Evolutionary conservation across 2,329 filamentous ascomycete species (phyloP), one percentile per base, ranked within the genome.

Genomic region (Aspergillus jensenii): DNA sequence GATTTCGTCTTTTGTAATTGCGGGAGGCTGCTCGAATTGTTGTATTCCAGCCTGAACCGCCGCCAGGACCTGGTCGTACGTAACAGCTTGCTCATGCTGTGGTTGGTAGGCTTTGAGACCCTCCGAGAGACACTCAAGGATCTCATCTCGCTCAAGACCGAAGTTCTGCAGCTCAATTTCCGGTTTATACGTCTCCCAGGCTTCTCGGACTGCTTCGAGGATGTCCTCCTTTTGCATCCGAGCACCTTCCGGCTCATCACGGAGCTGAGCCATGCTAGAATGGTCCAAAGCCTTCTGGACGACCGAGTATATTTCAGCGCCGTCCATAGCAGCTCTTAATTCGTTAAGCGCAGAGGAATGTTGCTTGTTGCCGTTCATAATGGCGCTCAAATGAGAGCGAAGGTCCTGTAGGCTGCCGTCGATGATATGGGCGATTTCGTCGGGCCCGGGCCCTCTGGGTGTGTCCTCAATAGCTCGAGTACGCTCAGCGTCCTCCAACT

Each of bases 101-200:
- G 79, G 79, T 59, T 76, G 78, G 69, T 95, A 92, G 47, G 91
- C 86, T 63, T 90, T 87, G 0, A 98, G 82, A 0, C 93, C 93
- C 76, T 97, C 89, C 65, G 90, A 87, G 25, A 98, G 82, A 64
- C 92, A 96, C 40, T 89, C 87, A 14, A 98, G 80, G 48, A 98
- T 90, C 69, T 98, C 93, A 12, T 97, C 91, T 5, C 91, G 85
- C 72, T 96, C 93, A 1, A 98, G 80, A 2, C 93, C 93, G 61
- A 96, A 90, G 67, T 96, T 91, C 66, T 96, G 89, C 4, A 96
- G 83, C 66, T 96, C 89, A 51, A 96, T 91, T 67, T 97, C 91
- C 1, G 93, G 93, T 75, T 96, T 96, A 76, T 96, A 96, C 54
- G 87, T 90, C 70, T 97, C 93, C 86, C 92, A 96, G 1, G 93